Percentiles rank a stretch among this genome's conserved stretches.
These are phyloP conservation scores for Ascochyta koolunga DNA, from an alignment of 2,329 filamentous ascomycete genomes.

Conservation along the genomic window DNA sequence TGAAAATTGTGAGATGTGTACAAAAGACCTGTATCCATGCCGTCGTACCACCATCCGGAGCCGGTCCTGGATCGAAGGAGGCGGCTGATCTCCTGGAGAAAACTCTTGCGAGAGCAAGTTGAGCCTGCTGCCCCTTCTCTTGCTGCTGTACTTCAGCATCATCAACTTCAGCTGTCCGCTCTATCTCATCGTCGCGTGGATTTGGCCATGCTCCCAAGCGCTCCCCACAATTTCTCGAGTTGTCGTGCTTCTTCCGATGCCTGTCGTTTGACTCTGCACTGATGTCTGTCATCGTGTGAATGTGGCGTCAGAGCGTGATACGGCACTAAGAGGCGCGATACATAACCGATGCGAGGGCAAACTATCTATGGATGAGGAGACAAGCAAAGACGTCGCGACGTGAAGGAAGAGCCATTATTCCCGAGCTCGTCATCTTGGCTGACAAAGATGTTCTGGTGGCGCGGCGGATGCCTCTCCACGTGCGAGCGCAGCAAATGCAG, in stretches of 20 bases:
- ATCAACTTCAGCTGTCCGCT: slow-evolving; percentile 10
- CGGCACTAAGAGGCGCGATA: not conserved
- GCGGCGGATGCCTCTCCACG: too few species aligned
- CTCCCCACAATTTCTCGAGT: not conserved
- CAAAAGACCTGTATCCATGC: slow-evolving; percentile 63
- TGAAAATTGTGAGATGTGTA: slow-evolving; percentile 61
- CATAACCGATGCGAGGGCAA: not conserved
- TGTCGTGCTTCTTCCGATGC: not conserved
- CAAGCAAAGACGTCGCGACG: not conserved
- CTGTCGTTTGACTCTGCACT: not conserved
- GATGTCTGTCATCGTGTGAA: not conserved
- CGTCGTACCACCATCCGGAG: slow-evolving; percentile 56
- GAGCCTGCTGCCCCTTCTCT: not conserved
- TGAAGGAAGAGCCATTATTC: not conserved
- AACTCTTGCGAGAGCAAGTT: slow-evolving; percentile 21
- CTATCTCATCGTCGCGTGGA: slow-evolving; percentile 25
- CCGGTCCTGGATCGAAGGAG: slow-evolving; percentile 36
- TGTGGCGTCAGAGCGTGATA: not conserved
- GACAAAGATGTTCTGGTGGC: too few species aligned
- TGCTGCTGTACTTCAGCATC: slow-evolving; percentile 8
- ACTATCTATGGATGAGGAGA: not conserved
- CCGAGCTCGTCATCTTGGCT: too few species aligned
- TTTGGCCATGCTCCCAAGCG: slow-evolving; percentile 18
- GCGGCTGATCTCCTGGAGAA: slow-evolving; percentile 32
- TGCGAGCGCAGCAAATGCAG: too few species aligned